A percentile compares a stretch with the other conserved stretches of the same genome.
Evolutionary conservation across 2,329 filamentous ascomycete species (phyloP).

Genomic region (Cryphonectria radicalis): DNA sequence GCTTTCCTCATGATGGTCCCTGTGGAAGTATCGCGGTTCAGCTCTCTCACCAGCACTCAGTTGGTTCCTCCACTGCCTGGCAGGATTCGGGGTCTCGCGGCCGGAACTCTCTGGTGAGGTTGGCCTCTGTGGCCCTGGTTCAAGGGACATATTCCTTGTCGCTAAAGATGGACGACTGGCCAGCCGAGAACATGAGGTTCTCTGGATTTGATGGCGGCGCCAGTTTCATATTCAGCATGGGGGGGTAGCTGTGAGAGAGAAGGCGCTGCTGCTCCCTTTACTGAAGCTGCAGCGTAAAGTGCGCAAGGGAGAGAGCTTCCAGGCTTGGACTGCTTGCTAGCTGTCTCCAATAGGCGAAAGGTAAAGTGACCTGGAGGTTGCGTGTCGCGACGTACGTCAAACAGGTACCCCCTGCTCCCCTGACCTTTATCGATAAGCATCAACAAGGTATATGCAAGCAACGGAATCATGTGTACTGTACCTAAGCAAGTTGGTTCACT

Average conservation of each 20-base stretch:
- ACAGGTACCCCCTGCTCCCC: conserved; percentile 12
- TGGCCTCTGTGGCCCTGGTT: conserved; percentile 61
- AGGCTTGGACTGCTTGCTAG: conserved; percentile 19
- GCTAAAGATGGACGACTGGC: conserved; percentile 27
- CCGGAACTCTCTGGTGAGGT: conserved; percentile 83
- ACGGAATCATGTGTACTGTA: neutral
- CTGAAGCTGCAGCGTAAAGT: conserved; percentile 11
- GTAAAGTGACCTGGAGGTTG: conserved; percentile 19
- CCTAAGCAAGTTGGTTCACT: neutral
- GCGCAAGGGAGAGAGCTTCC: conserved; percentile 8
- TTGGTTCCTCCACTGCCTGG: conserved; percentile 77
- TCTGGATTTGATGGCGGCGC: conserved; percentile 19
- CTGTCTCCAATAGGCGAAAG: conserved; percentile 14
- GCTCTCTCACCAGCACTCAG: conserved; percentile 73
- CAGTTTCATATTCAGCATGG: conserved; percentile 28
- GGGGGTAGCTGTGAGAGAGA: conserved; percentile 1
- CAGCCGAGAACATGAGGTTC: conserved; percentile 30
- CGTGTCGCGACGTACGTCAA: conserved; percentile 26
- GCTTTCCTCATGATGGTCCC: neutral
- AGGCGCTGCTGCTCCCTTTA: conserved; percentile 15
- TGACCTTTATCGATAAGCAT: conserved; percentile 6
- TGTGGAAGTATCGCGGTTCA: conserved; percentile 9
- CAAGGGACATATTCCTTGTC: conserved; percentile 61
- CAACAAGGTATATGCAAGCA: neutral
- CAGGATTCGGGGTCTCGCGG: conserved; percentile 71